Evolutionary conservation across 2,329 filamentous ascomycete species (phyloP).

Genomic region (Paradendryphiella salina): DNA sequence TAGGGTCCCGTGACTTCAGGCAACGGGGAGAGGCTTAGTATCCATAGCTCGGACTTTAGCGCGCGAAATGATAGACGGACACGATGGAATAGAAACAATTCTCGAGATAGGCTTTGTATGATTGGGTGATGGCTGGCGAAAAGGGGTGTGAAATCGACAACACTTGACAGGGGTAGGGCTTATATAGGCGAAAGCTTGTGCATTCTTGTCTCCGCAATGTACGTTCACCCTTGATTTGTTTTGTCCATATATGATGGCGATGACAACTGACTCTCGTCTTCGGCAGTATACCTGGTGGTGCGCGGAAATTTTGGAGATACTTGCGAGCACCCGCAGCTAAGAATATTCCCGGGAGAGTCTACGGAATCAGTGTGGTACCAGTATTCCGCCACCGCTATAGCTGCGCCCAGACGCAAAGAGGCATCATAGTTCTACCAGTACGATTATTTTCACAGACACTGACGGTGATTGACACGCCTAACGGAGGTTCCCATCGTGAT

Average conservation of each 20-base stretch:
- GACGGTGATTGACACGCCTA: not conserved
- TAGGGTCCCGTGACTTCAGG: not conserved
- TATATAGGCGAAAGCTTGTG: not conserved
- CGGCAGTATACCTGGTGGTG: not conserved
- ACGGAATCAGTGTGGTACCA: not conserved
- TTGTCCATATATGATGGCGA: not conserved
- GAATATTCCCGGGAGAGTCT: not conserved
- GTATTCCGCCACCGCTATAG: not conserved
- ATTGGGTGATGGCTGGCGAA: not conserved
- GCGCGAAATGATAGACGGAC: not conserved
- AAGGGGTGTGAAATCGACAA: not conserved
- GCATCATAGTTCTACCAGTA: not conserved
- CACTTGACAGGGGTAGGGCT: not conserved
- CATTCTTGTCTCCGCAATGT: not conserved
- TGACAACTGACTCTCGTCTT: not conserved
- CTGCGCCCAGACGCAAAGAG: not conserved
- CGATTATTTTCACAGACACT: not conserved
- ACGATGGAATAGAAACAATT: not conserved
- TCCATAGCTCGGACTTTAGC: not conserved
- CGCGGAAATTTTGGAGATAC: not conserved
- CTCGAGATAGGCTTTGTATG: not conserved
- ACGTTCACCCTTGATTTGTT: not conserved
- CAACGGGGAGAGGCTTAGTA: not conserved
- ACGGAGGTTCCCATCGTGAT: not conserved
- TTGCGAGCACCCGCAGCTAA: not conserved